phyloP scores from a whole-genome alignment of 2,329 filamentous ascomycete species.

The Calonectria henricotiae region DNA sequence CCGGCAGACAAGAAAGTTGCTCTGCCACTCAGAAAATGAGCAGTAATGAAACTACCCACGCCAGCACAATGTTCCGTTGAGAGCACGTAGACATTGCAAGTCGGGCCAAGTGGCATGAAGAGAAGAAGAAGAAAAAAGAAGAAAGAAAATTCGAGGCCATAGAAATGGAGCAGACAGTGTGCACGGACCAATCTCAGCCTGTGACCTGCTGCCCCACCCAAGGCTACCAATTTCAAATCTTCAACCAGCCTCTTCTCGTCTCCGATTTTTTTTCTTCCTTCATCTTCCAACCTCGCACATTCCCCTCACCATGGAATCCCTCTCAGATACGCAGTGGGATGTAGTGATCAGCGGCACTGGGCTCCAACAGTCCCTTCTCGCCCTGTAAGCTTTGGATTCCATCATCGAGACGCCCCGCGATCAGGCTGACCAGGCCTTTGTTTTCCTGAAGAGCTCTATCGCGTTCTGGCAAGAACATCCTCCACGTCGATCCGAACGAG shows the following conservation, averaged over 20 bases:
- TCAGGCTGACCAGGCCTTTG: conserved; percentile 55
- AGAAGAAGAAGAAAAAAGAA: conserved; percentile 43
- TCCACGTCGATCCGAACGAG: conserved; percentile 89
- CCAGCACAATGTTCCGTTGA: conserved; percentile 51
- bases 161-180: conserved; percentile 33
- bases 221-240: conserved; percentile 45
- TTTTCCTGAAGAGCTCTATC: conserved; percentile 83
- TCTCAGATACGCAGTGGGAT: conserved; percentile 84
- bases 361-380: conserved; percentile 84
- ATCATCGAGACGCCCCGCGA: conserved; percentile 54
- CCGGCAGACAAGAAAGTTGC: conserved; percentile 74
- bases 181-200: conserved; percentile 48
- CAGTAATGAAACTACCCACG: conserved; percentile 71
- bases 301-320: conserved; percentile 76
- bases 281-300: conserved; percentile 36
- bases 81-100: conserved; percentile 53
- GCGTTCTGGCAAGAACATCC: conserved; percentile 89
- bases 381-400: conserved; percentile 74
- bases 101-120: conserved; percentile 54
- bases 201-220: conserved; percentile 47
- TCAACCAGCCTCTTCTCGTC: conserved; percentile 27
- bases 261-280: conserved; percentile 23
- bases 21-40: conserved; percentile 74
- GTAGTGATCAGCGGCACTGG: conserved; percentile 85
- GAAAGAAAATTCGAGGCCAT: conserved; percentile 45